These are phyloP conservation scores for Amauroascus verrucosus DNA, from an alignment of 2,329 filamentous ascomycete species.

Conservation along the genomic window DNA sequence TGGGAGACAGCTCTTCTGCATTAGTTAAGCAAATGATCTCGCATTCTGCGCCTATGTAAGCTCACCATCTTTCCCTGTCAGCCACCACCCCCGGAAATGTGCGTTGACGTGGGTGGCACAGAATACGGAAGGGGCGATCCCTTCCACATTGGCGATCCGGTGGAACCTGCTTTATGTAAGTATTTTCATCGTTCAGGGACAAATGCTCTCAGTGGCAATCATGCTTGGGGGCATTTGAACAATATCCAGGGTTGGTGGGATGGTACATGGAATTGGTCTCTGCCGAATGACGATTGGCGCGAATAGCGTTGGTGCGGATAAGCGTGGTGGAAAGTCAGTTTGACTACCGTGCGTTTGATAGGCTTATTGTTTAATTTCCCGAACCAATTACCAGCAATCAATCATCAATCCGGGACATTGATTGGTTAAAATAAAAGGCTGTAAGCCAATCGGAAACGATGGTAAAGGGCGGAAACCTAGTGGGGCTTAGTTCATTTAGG, in stretches of 20 bases:
- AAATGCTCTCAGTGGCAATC: too few species aligned
- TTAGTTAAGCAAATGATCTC: not conserved
- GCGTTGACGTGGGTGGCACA: slow-evolving; percentile 5
- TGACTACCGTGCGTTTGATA: not conserved
- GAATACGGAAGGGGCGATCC: not conserved
- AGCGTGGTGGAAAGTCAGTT: not conserved
- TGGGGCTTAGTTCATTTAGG: not conserved
- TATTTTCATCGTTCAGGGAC: too few species aligned
- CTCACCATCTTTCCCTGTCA: not conserved
- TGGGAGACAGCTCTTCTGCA: too few species aligned
- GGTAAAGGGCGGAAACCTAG: not conserved
- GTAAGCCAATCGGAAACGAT: not conserved
- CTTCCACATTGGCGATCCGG: not conserved
- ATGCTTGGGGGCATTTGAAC: too few species aligned
- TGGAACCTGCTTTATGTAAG: not conserved
- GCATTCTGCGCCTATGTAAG: not conserved
- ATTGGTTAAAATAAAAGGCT: not conserved
- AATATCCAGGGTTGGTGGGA: too few species aligned
- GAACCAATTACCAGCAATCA: not conserved
- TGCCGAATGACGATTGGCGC: too few species aligned
- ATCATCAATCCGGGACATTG: not conserved
- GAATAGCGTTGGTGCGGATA: not conserved
- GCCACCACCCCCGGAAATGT: not conserved
- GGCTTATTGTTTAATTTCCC: not conserved
- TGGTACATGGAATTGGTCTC: too few species aligned